Conservation (phyloP, 208 protist species). For the Trichomonas vaginalis region DNA sequence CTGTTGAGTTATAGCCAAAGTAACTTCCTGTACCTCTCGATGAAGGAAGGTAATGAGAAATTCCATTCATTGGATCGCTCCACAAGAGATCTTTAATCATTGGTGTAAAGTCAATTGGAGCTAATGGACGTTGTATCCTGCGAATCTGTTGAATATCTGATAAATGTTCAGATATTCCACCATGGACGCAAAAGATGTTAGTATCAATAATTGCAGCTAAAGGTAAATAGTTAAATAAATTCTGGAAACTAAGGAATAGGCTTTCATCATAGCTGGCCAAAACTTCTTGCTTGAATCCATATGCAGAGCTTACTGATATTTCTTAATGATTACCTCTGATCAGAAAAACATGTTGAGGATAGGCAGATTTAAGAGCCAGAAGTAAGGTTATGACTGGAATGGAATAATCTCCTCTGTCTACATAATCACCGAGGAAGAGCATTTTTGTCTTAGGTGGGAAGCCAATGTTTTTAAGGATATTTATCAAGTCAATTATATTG, state of each 20-base stretch:
- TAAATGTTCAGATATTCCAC: not conserved
- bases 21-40: not conserved
- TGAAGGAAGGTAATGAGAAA: not conserved
- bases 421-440: slow-evolving; percentile 1
- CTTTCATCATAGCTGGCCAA: not conserved
- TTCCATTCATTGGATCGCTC: not conserved
- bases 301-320: not conserved
- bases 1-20: not conserved
- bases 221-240: not conserved
- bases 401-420: not conserved
- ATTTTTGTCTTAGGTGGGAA: not conserved
- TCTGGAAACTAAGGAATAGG: not conserved
- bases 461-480: not conserved
- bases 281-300: not conserved
- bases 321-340: not conserved
- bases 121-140: not conserved
- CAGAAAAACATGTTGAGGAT: not conserved
- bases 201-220: not conserved
- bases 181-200: not conserved
- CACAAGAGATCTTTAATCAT: not conserved
- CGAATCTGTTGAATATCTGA: not conserved
- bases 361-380: not conserved
- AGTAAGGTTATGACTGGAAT: not conserved
- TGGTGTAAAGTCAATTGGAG: not conserved
- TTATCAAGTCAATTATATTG: not conserved